Evolutionary conservation across 176 grass and related monocot species (phyloP), one percentile per base, ranked within the genome.

Genomic region (Hordeum marinum): DNA sequence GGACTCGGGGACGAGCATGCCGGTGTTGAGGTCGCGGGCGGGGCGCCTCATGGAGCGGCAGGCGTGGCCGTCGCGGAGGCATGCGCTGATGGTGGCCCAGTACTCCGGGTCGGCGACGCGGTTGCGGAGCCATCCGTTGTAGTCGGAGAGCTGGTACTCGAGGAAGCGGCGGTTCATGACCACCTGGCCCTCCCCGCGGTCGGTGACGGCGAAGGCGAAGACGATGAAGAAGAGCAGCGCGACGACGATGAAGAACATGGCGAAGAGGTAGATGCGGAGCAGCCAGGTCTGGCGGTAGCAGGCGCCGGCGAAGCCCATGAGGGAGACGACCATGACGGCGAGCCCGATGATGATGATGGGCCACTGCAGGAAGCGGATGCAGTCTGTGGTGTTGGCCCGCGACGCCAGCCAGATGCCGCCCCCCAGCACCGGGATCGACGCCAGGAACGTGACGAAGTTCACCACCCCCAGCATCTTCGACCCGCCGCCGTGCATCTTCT

Each of bases 351-450:
- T 2, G 88, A 99, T 99, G 88, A 99, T 73, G 7, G 96, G 96
- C 96, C 96, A 99, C 85, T 96, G 96, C 45, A 99, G 91, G 91
- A 99, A 99, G 6, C 96, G 90, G 90, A 99, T 43, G 88, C 96
- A 99, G 77, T 99, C 96, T 2, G 94, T 92, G 60, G 86, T 84
- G 90, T 94, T 92, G 13, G 96, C 96, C 5, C 79, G 34, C 11
- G 88, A 78, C 15, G 90, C 83, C 3, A 99, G 81, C 96, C 96
- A 99, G 87, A 99, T 99, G 17, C 96, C 96, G 9, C 96, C 96
- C 1, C 91, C 96, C 0, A 99, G 88, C 10, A 96, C 92, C 9
- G 96, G 96, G 90, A 99, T 99, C 54, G 88, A 90, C 23, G 92
- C 78, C 35, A 99, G 84, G 86, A 99, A 96, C 39, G 96, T 92